Evolutionary conservation across 2,329 filamentous ascomycete species (phyloP).

Genomic region (Diaporthe sp.): DNA sequence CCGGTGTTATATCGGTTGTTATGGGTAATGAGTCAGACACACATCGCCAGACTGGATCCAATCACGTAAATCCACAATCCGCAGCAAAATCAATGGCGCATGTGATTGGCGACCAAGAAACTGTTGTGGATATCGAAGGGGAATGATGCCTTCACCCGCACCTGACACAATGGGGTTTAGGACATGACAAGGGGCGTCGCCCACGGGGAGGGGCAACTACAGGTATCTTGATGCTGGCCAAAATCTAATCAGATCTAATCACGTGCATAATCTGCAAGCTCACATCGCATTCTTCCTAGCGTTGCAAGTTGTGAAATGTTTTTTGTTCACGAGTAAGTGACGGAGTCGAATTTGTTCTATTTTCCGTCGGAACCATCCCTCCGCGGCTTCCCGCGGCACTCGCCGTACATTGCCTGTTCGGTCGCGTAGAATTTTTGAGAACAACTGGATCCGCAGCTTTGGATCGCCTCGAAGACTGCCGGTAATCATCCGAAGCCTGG

Average conservation of each 20-base stretch:
- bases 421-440: neutral
- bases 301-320: neutral
- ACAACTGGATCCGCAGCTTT: neutral
- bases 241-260: slow-evolving; percentile 7
- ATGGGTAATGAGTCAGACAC: neutral
- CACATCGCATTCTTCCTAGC: neutral
- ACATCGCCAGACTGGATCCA: neutral
- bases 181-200: neutral
- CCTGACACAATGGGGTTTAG: neutral
- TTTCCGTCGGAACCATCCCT: slow-evolving; percentile 6
- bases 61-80: neutral
- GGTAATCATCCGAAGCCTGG: neutral
- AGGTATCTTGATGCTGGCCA: neutral
- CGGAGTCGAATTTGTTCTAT: neutral
- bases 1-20: neutral
- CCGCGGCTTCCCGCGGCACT: too few relatives aligned
- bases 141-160: neutral
- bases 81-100: neutral
- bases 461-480: neutral
- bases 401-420: too few relatives aligned
- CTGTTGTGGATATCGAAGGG: neutral
- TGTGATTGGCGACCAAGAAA: neutral
- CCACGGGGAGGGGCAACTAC: neutral
- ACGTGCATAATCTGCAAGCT: neutral
- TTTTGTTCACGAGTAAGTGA: neutral